Percentiles rank a stretch among this genome's conserved stretches.
phyloP scores from a whole-genome alignment of 345 rosid genomes.

The Heritiera littoralis region DNA sequence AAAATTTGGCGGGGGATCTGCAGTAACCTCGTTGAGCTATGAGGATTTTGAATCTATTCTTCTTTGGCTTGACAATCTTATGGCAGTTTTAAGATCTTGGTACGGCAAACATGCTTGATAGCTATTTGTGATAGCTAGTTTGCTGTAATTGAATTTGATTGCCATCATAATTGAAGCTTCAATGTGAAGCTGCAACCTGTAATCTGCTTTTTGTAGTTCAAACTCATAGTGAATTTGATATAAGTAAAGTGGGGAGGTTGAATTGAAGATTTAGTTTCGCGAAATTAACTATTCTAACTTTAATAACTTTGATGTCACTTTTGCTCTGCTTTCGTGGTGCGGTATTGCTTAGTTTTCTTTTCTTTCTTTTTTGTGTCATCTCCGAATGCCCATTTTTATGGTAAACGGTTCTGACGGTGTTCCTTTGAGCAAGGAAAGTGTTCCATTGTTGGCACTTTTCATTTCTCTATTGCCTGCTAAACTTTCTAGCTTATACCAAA shows the following conservation, averaged over 20 bases:
- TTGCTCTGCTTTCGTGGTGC: neutral
- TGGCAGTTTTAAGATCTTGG: neutral
- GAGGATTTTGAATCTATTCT: neutral
- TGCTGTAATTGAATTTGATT: constrained; percentile 1
- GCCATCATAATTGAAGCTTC: neutral
- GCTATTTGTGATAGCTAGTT: neutral
- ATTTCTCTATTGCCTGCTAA: neutral
- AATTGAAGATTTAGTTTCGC: neutral
- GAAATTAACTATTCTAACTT: neutral
- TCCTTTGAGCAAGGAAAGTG: neutral
- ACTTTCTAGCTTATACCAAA: neutral
- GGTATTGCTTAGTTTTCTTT: neutral
- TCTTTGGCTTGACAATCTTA: neutral
- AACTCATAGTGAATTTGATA: neutral
- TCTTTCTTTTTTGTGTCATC: too few relatives aligned
- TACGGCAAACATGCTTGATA: neutral
- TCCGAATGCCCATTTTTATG: neutral
- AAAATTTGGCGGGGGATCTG: neutral
- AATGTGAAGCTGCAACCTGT: neutral
- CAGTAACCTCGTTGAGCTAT: neutral
- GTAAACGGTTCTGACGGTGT: neutral
- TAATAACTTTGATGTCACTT: neutral
- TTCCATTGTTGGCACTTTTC: neutral
- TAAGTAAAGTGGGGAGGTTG: neutral
- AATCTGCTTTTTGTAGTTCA: neutral